Conservation (phyloP, 2,329 filamentous ascomycete species). For the Calonectria pseudoreteaudii region DNA sequence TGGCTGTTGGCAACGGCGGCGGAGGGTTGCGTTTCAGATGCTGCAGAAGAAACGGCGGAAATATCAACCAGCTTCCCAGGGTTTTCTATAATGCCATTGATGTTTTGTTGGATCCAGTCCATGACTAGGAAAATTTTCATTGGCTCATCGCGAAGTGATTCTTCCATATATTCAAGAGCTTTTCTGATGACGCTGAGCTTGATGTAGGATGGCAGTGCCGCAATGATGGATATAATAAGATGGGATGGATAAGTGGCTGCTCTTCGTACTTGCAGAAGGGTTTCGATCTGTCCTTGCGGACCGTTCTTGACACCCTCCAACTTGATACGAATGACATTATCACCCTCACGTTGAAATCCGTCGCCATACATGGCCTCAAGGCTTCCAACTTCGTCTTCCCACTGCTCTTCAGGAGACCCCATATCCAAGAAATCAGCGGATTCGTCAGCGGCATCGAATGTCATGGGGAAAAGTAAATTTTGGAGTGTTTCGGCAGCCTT, state of each 20-base stretch:
- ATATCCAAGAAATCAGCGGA: conserved; percentile 59
- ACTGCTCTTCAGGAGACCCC: conserved; percentile 71
- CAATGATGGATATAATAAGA: conserved; percentile 76
- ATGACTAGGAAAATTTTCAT: conserved; percentile 90
- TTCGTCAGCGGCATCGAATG: conserved; percentile 31
- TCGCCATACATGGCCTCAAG: conserved; percentile 89
- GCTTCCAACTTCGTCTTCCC: conserved; percentile 87
- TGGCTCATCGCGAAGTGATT: conserved; percentile 81
- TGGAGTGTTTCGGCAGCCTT: conserved; percentile 86
- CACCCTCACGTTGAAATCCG: conserved; percentile 70
- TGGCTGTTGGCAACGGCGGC: conserved; percentile 44
- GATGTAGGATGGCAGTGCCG: conserved; percentile 89
- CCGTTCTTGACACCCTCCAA: conserved; percentile 69
- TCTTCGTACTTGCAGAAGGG: conserved; percentile 75
- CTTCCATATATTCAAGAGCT: conserved; percentile 76
- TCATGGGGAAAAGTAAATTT: conserved; percentile 51
- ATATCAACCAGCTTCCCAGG: conserved; percentile 89
- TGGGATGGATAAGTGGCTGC: conserved; percentile 79
- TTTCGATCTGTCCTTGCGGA: conserved; percentile 61
- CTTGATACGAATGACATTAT: conserved; percentile 76
- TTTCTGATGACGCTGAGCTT: conserved; percentile 88
- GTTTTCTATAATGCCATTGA: conserved; percentile 83
- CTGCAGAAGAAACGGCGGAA: conserved; percentile 79
- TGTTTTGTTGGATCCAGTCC: conserved; percentile 90
- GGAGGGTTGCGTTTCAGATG: conserved; percentile 62